Conservation (phyloP, 1,284 basidiomycete genomes). For the Hemileia vastatrix region DNA sequence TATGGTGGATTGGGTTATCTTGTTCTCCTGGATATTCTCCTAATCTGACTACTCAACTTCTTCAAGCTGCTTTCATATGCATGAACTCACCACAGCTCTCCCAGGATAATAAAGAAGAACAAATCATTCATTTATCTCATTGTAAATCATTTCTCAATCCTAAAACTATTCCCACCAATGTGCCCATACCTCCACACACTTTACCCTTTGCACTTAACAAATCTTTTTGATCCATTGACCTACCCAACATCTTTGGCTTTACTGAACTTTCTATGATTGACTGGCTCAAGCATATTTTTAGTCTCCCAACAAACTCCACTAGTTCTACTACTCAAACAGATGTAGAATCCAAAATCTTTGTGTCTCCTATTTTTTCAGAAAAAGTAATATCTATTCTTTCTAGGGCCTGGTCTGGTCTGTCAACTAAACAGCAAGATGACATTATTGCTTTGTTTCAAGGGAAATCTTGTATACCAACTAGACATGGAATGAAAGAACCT, state of each 20-base stretch:
- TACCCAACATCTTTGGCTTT: conserved; percentile 54
- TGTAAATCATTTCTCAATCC: conserved; percentile 67
- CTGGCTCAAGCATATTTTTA: conserved; percentile 63
- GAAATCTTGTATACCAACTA: conserved; percentile 73
- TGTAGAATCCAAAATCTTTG: conserved; percentile 36
- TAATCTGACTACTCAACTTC: too few relatives aligned
- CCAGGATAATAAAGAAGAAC: too few relatives aligned
- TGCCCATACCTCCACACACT: conserved; percentile 68
- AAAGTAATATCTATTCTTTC: conserved; percentile 63
- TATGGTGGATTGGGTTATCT: conserved; percentile 74
- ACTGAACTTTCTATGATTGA: conserved; percentile 64
- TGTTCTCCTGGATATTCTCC: conserved; percentile 46
- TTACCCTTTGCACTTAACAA: conserved; percentile 60
- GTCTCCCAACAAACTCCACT: conserved; percentile 49
- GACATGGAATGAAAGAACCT: conserved; percentile 59
- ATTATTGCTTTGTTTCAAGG: conserved; percentile 55
- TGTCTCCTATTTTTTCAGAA: conserved; percentile 70
- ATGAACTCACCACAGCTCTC: too few relatives aligned
- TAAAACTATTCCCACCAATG: conserved; percentile 64
- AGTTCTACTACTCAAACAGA: too few relatives aligned
- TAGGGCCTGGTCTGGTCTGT: conserved; percentile 65
- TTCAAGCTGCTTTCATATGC: too few relatives aligned
- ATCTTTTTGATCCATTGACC: conserved; percentile 50
- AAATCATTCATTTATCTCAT: too few relatives aligned
- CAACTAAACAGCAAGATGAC: conserved; percentile 54